A percentile compares a stretch with the other conserved stretches of the same genome.
Evolutionary conservation across 2,329 filamentous ascomycete genomes (phyloP).

Genomic region (Penicillium hesseltinei): DNA sequence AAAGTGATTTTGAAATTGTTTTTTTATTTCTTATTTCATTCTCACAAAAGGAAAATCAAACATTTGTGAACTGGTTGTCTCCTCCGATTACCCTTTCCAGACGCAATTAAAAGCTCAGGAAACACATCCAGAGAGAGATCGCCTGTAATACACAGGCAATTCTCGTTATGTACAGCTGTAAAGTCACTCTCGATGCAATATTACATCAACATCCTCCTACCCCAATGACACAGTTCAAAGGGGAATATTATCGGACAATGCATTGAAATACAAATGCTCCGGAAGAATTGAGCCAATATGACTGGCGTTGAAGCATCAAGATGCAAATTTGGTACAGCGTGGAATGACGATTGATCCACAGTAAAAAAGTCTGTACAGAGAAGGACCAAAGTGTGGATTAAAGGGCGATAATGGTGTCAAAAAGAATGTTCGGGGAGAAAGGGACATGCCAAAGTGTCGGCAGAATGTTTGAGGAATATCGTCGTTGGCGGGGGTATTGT

Average conservation of each 20-base stretch:
- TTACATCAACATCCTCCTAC: constrained; percentile 7
- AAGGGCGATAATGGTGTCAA: constrained; percentile 28
- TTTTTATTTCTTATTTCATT: constrained; percentile 25
- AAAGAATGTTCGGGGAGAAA: constrained; percentile 10
- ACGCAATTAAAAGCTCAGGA: constrained; percentile 25
- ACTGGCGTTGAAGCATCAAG: constrained; percentile 24
- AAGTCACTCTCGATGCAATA: constrained; percentile 19
- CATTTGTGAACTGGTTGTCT: constrained; percentile 28
- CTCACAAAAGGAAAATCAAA: constrained; percentile 32
- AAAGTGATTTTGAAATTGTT: neutral
- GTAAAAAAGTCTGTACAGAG: constrained; percentile 30
- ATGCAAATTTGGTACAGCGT: constrained; percentile 31
- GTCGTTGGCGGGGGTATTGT: constrained; percentile 5
- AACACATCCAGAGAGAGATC: constrained; percentile 13
- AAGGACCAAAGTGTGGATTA: constrained; percentile 30
- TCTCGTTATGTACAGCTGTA: constrained; percentile 37
- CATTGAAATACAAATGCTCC: constrained; percentile 14
- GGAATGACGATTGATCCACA: constrained; percentile 20
- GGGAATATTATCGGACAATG: constrained; percentile 8
- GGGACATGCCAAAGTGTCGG: constrained; percentile 11
- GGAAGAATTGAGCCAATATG: constrained; percentile 12
- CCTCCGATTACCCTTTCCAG: constrained; percentile 22
- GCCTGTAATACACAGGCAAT: constrained; percentile 14
- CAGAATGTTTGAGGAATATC: constrained; percentile 3
- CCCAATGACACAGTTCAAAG: constrained; percentile 2